A percentile compares a stretch with the other conserved stretches of the same genome.
These are phyloP conservation scores for Xylariaceae sp. DNA, from an alignment of 2,329 filamentous ascomycete genomes.

Conservation along the genomic window DNA sequence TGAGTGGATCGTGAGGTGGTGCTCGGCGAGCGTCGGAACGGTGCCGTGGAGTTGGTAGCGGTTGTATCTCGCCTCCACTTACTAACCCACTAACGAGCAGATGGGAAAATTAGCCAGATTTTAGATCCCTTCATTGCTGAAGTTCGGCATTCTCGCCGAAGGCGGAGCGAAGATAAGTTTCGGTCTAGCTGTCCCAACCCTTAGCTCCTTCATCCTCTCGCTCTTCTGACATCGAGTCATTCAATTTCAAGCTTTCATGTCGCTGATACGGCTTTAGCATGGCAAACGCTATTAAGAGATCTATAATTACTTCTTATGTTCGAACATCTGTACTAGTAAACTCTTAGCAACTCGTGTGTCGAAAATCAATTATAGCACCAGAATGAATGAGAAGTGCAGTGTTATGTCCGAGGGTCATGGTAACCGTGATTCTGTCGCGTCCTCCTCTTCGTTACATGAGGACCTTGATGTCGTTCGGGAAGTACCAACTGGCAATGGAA, in stretches of 20 bases:
- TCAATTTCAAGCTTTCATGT: neutral
- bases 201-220: neutral
- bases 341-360: constrained; percentile 8
- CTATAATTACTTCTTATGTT: constrained; percentile 7
- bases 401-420: constrained; percentile 19
- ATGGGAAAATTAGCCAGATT: constrained; percentile 7
- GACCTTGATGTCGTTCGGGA: constrained; percentile 17
- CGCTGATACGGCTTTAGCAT: constrained; percentile 5
- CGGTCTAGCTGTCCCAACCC: neutral
- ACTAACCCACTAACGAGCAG: neutral
- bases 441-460: constrained; percentile 22
- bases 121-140: constrained; percentile 6
- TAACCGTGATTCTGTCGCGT: constrained; percentile 27
- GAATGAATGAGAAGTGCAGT: constrained; percentile 30
- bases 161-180: constrained; percentile 28
- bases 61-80: constrained; percentile 15
- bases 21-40: constrained; percentile 32
- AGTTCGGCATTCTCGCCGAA: constrained; percentile 27
- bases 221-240: neutral
- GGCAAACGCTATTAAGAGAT: constrained; percentile 3
- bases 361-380: constrained; percentile 27
- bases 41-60: constrained; percentile 25
- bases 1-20: constrained; percentile 13
- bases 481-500: constrained; percentile 9
- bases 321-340: constrained; percentile 18